Conservation (phyloP, 805 yeast genomes). For the Wickerhamiella australiensis region DNA sequence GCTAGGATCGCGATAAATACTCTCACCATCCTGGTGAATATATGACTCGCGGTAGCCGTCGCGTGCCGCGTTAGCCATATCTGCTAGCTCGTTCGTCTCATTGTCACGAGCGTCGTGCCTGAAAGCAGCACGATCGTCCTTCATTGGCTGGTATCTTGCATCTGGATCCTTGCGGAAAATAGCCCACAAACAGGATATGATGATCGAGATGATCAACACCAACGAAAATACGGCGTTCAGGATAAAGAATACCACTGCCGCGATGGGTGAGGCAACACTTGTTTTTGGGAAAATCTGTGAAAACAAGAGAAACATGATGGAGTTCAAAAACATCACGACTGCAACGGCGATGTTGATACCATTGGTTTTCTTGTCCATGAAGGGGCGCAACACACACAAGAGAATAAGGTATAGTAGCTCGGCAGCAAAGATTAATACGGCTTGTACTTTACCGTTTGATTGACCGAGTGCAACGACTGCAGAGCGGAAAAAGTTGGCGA, state of each 20-base stretch:
- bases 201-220: slow-evolving; percentile 68
- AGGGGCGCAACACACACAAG: slow-evolving; percentile 68
- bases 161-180: slow-evolving; percentile 85
- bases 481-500: slow-evolving; percentile 60
- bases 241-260: slow-evolving; percentile 82
- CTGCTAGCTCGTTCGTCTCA: slow-evolving; percentile 47
- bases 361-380: slow-evolving; percentile 88
- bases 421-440: slow-evolving; percentile 59
- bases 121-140: slow-evolving; percentile 93
- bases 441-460: slow-evolving; percentile 65
- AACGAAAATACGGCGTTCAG: slow-evolving; percentile 82
- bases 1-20: slow-evolving; percentile 11
- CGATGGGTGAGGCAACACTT: slow-evolving; percentile 75
- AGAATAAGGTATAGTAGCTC: slow-evolving; percentile 60
- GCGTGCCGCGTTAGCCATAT: slow-evolving; percentile 46
- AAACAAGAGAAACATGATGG: slow-evolving; percentile 80
- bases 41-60: slow-evolving; percentile 26
- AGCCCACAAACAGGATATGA: slow-evolving; percentile 77
- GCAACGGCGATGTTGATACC: slow-evolving; percentile 82
- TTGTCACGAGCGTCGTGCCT: slow-evolving; percentile 33
- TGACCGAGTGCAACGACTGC: slow-evolving; percentile 82
- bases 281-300: slow-evolving; percentile 72
- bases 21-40: slow-evolving; percentile 16
- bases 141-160: slow-evolving; percentile 88
- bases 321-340: slow-evolving; percentile 65